phyloP scores from a whole-genome alignment of 1,284 basidiomycete genomes.

The Taiwanofungus camphoratus region DNA sequence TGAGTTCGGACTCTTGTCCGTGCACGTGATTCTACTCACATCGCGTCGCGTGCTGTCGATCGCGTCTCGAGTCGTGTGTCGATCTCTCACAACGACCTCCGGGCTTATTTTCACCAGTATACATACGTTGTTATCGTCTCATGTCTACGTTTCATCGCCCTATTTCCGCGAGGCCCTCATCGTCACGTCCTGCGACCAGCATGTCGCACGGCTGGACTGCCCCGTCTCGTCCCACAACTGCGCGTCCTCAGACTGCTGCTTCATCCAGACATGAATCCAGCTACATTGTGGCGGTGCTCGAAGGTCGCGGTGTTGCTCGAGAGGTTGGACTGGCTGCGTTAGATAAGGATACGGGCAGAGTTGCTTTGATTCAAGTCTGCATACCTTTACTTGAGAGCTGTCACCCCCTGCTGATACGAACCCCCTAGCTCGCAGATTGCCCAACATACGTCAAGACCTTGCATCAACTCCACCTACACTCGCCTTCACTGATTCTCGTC shows the following conservation, averaged over 20 bases:
- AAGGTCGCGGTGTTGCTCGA: constrained; percentile 68
- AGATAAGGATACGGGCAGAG: constrained; percentile 75
- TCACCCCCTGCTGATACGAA: no score
- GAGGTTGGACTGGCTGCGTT: constrained; percentile 85
- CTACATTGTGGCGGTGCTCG: constrained; percentile 63
- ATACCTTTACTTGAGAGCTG: no score
- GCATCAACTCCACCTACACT: constrained; percentile 78
- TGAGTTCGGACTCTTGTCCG: no score
- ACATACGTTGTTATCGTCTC: no score
- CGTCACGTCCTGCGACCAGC: constrained; percentile 15
- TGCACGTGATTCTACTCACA: no score
- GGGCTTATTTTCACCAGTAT: no score
- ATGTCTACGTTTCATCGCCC: constrained; percentile 9
- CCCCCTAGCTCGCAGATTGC: constrained; percentile 66
- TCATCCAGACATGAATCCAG: constrained; percentile 53
- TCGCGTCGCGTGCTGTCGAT: no score
- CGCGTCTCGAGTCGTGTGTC: no score
- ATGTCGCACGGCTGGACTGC: constrained; percentile 25
- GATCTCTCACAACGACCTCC: no score
- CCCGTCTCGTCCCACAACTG: constrained; percentile 29
- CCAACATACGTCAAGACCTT: constrained; percentile 84
- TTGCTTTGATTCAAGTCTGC: constrained; percentile 64
- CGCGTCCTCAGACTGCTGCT: constrained; percentile 55
- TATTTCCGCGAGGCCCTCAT: constrained; percentile 2
- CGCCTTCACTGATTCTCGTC: constrained; percentile 67